Percentiles rank a stretch among this genome's conserved stretches.
phyloP scores from a whole-genome alignment of 108 stramenopile species.

The Nitzschia sp. region DNA sequence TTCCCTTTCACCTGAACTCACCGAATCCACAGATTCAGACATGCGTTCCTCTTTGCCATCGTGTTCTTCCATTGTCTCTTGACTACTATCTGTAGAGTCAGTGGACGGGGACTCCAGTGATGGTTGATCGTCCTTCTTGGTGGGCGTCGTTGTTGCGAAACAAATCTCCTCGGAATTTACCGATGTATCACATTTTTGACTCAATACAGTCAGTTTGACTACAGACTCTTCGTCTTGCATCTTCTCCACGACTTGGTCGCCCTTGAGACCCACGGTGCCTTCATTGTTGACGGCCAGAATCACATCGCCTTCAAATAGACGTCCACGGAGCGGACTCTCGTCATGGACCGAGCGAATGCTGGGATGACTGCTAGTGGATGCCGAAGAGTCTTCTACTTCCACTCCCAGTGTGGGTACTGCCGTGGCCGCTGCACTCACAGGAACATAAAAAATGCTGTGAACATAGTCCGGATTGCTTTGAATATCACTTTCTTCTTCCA shows the following conservation, averaged over 20 bases:
- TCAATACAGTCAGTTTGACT: conserved; percentile 16
- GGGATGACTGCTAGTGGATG: neutral
- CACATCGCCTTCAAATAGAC: conserved; percentile 12
- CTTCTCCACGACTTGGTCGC: too few relatives aligned
- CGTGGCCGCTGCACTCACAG: neutral
- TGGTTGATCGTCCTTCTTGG: too few relatives aligned
- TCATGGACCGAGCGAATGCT: conserved; percentile 7
- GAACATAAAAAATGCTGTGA: conserved; percentile 12
- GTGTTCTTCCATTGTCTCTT: neutral
- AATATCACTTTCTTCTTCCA: neutral
- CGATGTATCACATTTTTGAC: conserved; percentile 6
- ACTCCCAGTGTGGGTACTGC: neutral
- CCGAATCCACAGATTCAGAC: too few relatives aligned
- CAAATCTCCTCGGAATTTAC: neutral
- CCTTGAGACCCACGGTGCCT: neutral
- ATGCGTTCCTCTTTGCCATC: too few relatives aligned
- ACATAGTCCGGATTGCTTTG: neutral
- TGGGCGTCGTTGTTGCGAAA: too few relatives aligned
- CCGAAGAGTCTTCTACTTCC: conserved; percentile 1
- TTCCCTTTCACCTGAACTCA: too few relatives aligned
- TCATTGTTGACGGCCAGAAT: conserved; percentile 26
- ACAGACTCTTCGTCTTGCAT: neutral
- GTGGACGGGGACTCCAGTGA: neutral
- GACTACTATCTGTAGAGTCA: neutral
- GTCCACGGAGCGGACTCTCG: conserved; percentile 11